These are phyloP conservation scores for Trypanosoma platydactyli DNA, from an alignment of 208 protist genomes.

Conservation along the genomic window DNA sequence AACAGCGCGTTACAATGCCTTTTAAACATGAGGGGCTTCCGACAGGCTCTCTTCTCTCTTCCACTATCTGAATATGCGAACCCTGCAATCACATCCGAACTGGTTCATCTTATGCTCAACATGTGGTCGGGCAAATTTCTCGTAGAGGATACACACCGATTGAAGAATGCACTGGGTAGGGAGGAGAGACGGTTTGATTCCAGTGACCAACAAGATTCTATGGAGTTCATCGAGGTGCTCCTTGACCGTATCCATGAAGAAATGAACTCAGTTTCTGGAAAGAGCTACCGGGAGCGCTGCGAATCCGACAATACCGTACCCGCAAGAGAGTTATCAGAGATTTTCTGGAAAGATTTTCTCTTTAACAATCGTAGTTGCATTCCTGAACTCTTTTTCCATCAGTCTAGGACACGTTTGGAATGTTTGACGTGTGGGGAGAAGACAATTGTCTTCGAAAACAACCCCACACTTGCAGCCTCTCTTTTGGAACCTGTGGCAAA, in stretches of 20 bases:
- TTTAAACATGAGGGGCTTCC: conserved; percentile 77
- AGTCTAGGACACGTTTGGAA: conserved; percentile 68
- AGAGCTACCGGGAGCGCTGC: conserved; percentile 81
- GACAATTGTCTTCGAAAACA: conserved; percentile 79
- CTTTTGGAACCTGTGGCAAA: conserved; percentile 47
- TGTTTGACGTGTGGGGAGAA: conserved; percentile 63
- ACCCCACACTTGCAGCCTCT: conserved; percentile 61
- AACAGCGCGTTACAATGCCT: conserved; percentile 90
- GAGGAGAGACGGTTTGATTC: conserved; percentile 59
- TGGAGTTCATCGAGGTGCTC: conserved; percentile 88
- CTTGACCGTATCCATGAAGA: conserved; percentile 92
- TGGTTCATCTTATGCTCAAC: conserved; percentile 46
- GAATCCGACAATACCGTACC: conserved; percentile 73
- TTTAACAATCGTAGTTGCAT: conserved; percentile 78
- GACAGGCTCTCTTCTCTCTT: conserved; percentile 59
- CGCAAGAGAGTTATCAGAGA: conserved; percentile 57
- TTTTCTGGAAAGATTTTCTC: conserved; percentile 91
- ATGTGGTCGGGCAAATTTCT: conserved; percentile 62
- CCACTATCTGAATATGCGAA: conserved; percentile 57
- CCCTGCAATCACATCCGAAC: conserved; percentile 43
- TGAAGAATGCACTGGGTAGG: conserved; percentile 64
- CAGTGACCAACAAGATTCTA: conserved; percentile 86
- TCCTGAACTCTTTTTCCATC: conserved; percentile 74
- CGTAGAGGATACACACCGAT: conserved; percentile 43
- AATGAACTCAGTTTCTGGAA: conserved; percentile 73